Base-by-base conservation (phyloP, 2,329 filamentous ascomycete genomes). In the Pyrenophora seminiperda region DNA sequence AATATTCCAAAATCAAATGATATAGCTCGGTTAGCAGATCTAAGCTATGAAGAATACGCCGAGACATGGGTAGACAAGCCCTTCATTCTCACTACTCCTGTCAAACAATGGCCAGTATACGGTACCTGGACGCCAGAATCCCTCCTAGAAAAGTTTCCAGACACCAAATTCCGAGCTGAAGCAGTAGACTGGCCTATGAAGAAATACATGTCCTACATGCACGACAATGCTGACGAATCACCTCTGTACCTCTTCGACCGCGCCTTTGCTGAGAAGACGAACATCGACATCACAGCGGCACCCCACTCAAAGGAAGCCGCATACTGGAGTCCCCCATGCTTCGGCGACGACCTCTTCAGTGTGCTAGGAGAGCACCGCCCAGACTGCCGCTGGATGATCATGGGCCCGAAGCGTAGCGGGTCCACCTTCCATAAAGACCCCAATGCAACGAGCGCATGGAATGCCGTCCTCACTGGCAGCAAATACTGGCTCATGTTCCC, bases 401-500 rank as follows among this genome's bases (percentile, higher is more conserved):
- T 97, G 58, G 92, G 93, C 0, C 91, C 93, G 1, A 84, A 87
- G 56, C 81, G 91, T 50, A 95, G 90, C 66, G 93, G 93, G 22
- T 95, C 90, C 59, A 97, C 92, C 4, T 97, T 97, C 70, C 93
- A 97, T 77, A 97, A 97, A 71, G 85, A 87, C 62, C 84, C 83
- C 2, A 86, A 87, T 66, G 83, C 82, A 1, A 86, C 86, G 75
- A 88, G 86, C 63, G 93, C 94, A 0, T 97, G 93, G 94, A 97
- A 97, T 70, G 93, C 92, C 1, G 90, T 97, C 11, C 79, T 97
- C 20, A 85, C 88, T 51, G 94, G 93, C 4, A 84, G 87, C 27
- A 97, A 97, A 70, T 97, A 97, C 78, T 97, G 94, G 93, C 93
- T 97, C 72, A 95, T 97, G 91, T 97, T 97, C 67, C 91, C 91